Evolutionary conservation across 2,329 filamentous ascomycete species (phyloP).

Genomic region (Cladophialophora bantiana): DNA sequence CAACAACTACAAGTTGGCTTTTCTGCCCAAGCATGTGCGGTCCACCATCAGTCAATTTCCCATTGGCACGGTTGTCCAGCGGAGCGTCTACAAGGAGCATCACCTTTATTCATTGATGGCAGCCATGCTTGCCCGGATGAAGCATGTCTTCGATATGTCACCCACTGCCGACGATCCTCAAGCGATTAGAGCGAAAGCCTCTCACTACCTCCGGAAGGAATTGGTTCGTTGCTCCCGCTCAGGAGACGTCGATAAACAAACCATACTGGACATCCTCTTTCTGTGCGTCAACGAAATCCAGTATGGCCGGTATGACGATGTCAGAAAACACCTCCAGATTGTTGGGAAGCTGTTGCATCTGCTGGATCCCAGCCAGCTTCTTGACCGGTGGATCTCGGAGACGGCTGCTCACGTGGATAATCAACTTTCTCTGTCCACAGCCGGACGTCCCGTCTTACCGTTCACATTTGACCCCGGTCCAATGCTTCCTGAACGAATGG

Average conservation of each 20-base stretch:
- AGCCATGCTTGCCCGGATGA: constrained; percentile 32
- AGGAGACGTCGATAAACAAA: constrained; percentile 34
- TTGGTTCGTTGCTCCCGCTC: constrained; percentile 27
- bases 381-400: constrained; percentile 38
- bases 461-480: constrained; percentile 35
- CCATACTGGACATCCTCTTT: constrained; percentile 35
- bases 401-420: constrained; percentile 37
- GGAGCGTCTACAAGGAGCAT: constrained; percentile 34
- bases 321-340: constrained; percentile 32
- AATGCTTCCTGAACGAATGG: constrained; percentile 37
- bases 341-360: constrained; percentile 33
- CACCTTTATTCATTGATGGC: constrained; percentile 37
- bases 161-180: constrained; percentile 25
- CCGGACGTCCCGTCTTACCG: constrained; percentile 26
- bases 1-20: constrained; percentile 37
- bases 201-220: constrained; percentile 32
- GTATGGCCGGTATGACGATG: constrained; percentile 31
- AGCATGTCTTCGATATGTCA: constrained; percentile 28
- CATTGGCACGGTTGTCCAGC: constrained; percentile 32
- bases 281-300: constrained; percentile 33
- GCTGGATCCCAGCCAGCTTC: constrained; percentile 30
- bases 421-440: constrained; percentile 34
- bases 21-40: constrained; percentile 33
- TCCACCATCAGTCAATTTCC: constrained; percentile 35
- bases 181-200: constrained; percentile 25